Percentiles rank a stretch among this genome's conserved stretches.
These are phyloP conservation scores for Nemania sp. DNA, from an alignment of 2,329 filamentous ascomycete genomes.

Conservation along the genomic window DNA sequence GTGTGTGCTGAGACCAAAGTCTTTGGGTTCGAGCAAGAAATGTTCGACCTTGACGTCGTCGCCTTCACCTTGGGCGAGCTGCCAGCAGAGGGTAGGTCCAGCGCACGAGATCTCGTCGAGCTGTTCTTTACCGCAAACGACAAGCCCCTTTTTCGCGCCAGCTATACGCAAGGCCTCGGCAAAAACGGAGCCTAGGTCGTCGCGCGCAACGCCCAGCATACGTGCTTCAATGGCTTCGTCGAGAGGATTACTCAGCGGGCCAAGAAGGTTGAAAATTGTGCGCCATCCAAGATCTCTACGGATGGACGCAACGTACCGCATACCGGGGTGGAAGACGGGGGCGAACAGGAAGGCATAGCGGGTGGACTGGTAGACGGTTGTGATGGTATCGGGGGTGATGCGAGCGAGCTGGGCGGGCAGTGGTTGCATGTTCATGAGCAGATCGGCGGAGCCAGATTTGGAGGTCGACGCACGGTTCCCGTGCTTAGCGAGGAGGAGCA, in stretches of 20 bases:
- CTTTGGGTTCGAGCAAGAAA: constrained; percentile 77
- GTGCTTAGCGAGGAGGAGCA: constrained; percentile 89
- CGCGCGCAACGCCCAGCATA: constrained; percentile 88
- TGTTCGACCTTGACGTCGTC: constrained; percentile 64
- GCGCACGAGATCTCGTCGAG: constrained; percentile 95
- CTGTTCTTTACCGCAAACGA: constrained; percentile 93
- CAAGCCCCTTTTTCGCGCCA: constrained; percentile 79
- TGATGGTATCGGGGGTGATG: constrained; percentile 71
- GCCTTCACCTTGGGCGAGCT: constrained; percentile 55
- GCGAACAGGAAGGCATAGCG: constrained; percentile 98
- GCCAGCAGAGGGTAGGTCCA: constrained; percentile 87
- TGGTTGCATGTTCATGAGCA: constrained; percentile 76
- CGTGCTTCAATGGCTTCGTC: constrained; percentile 84
- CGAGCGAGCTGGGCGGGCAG: constrained; percentile 73
- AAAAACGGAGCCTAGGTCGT: constrained; percentile 85
- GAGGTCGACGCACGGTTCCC: constrained; percentile 95
- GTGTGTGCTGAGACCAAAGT: constrained; percentile 82
- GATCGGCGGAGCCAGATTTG: constrained; percentile 91
- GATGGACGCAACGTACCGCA: constrained; percentile 84
- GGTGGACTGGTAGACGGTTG: constrained; percentile 72
- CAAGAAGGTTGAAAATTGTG: constrained; percentile 96
- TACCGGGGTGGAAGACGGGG: constrained; percentile 93
- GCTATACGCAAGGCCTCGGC: constrained; percentile 78
- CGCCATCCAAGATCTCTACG: constrained; percentile 88
- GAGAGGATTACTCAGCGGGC: constrained; percentile 88